Evolutionary conservation across 148 eudicot species (phyloP).

Genomic region (Arctostaphylos glauca): DNA sequence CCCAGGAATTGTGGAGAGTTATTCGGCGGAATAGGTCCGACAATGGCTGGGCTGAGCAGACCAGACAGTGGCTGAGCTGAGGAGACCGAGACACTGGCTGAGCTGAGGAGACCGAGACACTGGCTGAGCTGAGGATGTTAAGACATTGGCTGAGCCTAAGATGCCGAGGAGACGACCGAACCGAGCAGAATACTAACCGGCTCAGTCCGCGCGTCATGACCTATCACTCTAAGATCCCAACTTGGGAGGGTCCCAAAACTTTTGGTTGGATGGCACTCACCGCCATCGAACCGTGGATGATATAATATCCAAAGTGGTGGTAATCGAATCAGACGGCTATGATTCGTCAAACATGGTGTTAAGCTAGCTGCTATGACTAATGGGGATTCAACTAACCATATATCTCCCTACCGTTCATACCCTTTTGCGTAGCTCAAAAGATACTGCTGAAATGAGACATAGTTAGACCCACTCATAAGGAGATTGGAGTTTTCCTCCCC

Average conservation of each 20-base stretch:
- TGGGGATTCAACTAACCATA: background rate
- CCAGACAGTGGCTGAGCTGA: too few relatives aligned
- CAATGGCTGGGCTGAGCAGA: too few relatives aligned
- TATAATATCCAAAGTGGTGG: background rate
- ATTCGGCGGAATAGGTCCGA: too few relatives aligned
- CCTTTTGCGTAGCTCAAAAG: constrained; percentile 33
- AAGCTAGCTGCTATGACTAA: background rate
- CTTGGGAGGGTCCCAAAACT: background rate
- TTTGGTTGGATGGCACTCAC: background rate
- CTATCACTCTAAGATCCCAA: background rate
- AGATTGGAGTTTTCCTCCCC: constrained; percentile 8
- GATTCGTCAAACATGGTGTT: background rate
- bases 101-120: too few relatives aligned
- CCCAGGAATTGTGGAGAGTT: too few relatives aligned
- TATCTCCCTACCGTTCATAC: constrained; percentile 12
- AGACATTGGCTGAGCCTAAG: too few relatives aligned
- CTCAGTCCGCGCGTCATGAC: too few relatives aligned
- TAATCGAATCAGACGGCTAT: background rate
- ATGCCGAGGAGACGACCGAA: too few relatives aligned
- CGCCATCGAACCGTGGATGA: constrained; percentile 3
- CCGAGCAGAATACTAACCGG: too few relatives aligned
- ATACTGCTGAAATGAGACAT: constrained; percentile 7
- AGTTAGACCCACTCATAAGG: background rate
- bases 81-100: too few relatives aligned
- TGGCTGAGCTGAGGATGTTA: too few relatives aligned